Evolutionary conservation across 345 rosid genomes (phyloP), one percentile per base, ranked within the genome.

Genomic region (Syzygium oleosum): DNA sequence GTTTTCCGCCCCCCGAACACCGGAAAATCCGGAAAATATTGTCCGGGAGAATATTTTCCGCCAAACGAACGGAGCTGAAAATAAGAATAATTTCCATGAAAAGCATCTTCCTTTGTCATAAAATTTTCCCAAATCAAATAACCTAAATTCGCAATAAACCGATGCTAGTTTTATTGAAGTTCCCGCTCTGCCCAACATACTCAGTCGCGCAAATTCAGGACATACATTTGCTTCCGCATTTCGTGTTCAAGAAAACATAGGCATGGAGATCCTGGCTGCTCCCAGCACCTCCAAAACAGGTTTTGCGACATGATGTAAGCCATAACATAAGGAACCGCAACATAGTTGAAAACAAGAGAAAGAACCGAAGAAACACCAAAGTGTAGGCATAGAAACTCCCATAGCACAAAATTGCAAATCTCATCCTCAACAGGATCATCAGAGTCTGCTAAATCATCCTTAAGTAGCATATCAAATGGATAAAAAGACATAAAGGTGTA

Each of bases 381-480:
- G 9, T 29, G 41, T 31, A 21, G 49, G n/a, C 51, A 58, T 22
- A 51, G 8, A 84, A 84, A 51, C 65, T 61, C 85, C 79, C 61
- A 84, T 51, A 88, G 61, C 87, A 77, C 73, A 88, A 88, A 88
- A 73, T 55, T 53, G 73, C 17, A 85, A 49, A 31, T 17, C 46
- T 56, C 84, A 85, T 53, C 85, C 49, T 52, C 63, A 31, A 63
- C 31, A n/a, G 6, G 83, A 59, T 25, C 31, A 51, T 6, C 61
- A 34, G 16, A 11, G 43, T 51, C 65, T 51, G 78, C 89, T 65
- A 84, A 58, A 63, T 12, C 27, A 31, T 84, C 78, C 86, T 56
- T 25, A 21, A 55, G 53, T 53, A 73, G n/a, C 51, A 73, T 2
- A 79, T 23, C 55, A 25, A 54, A 53, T 5, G n/a, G n/a, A 31